Evolutionary conservation across 2,329 filamentous ascomycete genomes (phyloP), one percentile per base, ranked within the genome.

Genomic region (Trematosphaeria pertusa): DNA sequence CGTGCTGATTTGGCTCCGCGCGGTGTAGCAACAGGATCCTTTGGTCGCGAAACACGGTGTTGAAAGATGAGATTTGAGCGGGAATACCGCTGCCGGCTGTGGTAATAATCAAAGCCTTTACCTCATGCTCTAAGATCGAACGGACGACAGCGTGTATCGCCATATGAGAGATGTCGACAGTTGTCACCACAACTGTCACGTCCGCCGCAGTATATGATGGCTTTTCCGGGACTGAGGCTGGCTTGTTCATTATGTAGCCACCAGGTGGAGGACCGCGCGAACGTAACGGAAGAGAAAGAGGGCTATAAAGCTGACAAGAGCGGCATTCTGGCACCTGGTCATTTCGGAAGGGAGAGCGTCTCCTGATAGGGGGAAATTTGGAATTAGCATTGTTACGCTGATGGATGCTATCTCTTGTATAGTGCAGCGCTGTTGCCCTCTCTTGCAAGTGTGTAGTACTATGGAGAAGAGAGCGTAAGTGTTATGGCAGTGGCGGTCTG

Each of bases 151-250:
- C 69, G 0, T 50, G 35, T 43, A 84, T 81, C 14, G 73, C 69
- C 0, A 34, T 38, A 9, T 73, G 72, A 0, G 56, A 38, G 0
- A 80, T 78, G 10, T 78, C 75, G 3, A 81, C 69, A 0, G 80
- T 84, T 0, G 81, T 79, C 2, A 84, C 59, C 35, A 84, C 70
- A 15, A 83, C 75, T 0, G 79, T 80, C 38, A 78, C 75, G 28
- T 84, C 76, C 1, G 47, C 39, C 3, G 60, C 55, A 5, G 49
- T 56, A 49, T 74, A 73, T 0, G 38, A 58, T 0, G 77, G 74
- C 2, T 64, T 56, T 0, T 14, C 19, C 0, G 52, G 58, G 0
- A 68, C 47, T 0, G 62, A 54, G 0, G 67, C 56, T 4, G 79
- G 71, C 0, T 56, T 56, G 51, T 81, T 81, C 0, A 59, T 17